phyloP scores from a whole-genome alignment of 2,329 filamentous ascomycete genomes.

The Ampelomyces quisqualis region DNA sequence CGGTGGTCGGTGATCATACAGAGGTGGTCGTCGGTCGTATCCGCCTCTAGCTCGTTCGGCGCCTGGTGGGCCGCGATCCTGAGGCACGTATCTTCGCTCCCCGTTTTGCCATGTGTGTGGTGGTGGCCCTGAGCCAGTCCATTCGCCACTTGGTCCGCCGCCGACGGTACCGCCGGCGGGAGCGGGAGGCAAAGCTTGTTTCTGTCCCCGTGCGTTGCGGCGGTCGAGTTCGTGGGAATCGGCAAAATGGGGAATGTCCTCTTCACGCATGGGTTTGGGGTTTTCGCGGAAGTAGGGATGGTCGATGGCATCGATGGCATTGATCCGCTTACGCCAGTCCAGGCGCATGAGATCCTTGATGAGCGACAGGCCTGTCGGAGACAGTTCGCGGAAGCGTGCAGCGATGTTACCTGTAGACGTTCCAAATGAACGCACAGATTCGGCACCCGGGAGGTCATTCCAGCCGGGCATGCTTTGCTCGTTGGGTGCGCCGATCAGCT shows the following conservation, averaged over 20 bases:
- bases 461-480: slow-evolving; percentile 93
- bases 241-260: slow-evolving; percentile 87
- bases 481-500: slow-evolving; percentile 83
- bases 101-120: slow-evolving; percentile 39
- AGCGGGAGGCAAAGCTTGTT: slow-evolving; percentile 80
- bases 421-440: slow-evolving; percentile 66
- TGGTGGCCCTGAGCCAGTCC: slow-evolving; percentile 51
- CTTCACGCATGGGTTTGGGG: slow-evolving; percentile 76
- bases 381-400: slow-evolving; percentile 73
- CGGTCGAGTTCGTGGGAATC: slow-evolving; percentile 97
- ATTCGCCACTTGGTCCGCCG: slow-evolving; percentile 62
- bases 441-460: slow-evolving; percentile 77
- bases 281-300: slow-evolving; percentile 85
- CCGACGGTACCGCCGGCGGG: slow-evolving; percentile 90
- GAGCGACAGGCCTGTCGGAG: slow-evolving; percentile 72
- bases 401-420: slow-evolving; percentile 65
- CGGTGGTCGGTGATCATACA: slow-evolving; percentile 35
- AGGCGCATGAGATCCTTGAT: slow-evolving; percentile 80
- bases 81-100: slow-evolving; percentile 35
- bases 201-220: slow-evolving; percentile 83
- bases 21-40: slow-evolving; percentile 30
- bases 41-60: slow-evolving; percentile 32
- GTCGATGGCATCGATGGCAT: slow-evolving; percentile 88
- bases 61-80: slow-evolving; percentile 46
- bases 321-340: slow-evolving; percentile 85